These are phyloP conservation scores for Alternaria ventricosa DNA, from an alignment of 2,329 filamentous ascomycete species.

Conservation along the genomic window DNA sequence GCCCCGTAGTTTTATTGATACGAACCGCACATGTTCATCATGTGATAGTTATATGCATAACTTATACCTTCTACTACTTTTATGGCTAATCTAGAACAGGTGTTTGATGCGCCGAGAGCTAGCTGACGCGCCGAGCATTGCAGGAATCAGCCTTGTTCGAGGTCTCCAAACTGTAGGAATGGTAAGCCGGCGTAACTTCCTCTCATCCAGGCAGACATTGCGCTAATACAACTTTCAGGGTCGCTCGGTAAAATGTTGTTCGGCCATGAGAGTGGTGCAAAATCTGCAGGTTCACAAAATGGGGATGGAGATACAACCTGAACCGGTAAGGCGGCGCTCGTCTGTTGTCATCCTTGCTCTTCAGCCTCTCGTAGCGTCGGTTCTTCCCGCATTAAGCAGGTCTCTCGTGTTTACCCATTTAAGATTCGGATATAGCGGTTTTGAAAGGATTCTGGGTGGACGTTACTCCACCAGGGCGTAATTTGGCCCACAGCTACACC, in stretches of 20 bases:
- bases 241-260: neutral
- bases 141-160: neutral
- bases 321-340: neutral
- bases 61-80: too few relatives aligned
- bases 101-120: too few relatives aligned
- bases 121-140: neutral
- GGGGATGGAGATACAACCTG: neutral
- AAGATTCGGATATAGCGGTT: neutral
- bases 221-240: neutral
- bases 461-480: neutral
- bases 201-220: neutral
- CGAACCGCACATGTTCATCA: too few relatives aligned
- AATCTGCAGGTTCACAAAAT: neutral
- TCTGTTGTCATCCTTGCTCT: neutral
- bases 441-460: neutral
- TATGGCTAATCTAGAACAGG: too few relatives aligned
- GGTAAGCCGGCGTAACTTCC: neutral
- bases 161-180: neutral
- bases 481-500: neutral
- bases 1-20: too few relatives aligned
- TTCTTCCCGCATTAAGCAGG: neutral
- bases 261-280: neutral
- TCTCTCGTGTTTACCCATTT: neutral
- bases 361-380: neutral
- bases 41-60: too few relatives aligned